A percentile compares a stretch with the other conserved stretches of the same genome.
Conservation (phyloP, 169 alveolate genomes). For the Cryptosporidium viatorum region DNA sequence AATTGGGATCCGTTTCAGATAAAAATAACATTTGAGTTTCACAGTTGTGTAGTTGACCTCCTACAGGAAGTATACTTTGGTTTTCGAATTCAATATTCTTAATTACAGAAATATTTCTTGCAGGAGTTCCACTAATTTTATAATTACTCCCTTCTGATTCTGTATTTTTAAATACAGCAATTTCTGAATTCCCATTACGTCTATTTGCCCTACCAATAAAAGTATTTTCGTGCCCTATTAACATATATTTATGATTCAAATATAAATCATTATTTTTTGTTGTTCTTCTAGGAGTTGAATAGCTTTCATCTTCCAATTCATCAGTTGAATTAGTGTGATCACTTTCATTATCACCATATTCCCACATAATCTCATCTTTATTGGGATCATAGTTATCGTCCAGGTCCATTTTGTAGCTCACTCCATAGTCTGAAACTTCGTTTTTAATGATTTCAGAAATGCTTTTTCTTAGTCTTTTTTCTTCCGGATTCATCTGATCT, state of each 20-base stretch:
- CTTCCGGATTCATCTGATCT: constrained; percentile 72
- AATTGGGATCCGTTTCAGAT: constrained; percentile 76
- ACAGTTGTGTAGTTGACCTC: constrained; percentile 76
- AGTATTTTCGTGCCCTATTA: constrained; percentile 69
- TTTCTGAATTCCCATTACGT: constrained; percentile 39
- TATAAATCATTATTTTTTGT: background rate
- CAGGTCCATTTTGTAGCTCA: constrained; percentile 59
- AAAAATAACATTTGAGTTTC: constrained; percentile 78
- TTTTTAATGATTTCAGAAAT: constrained; percentile 35
- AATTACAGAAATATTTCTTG: constrained; percentile 47
- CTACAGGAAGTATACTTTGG: constrained; percentile 58
- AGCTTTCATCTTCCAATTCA: constrained; percentile 5
- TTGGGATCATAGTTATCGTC: constrained; percentile 33
- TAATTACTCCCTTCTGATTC: constrained; percentile 39
- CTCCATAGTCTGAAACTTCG: constrained; percentile 49
- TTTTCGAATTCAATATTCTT: constrained; percentile 73
- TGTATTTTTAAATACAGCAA: constrained; percentile 58
- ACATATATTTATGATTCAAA: constrained; percentile 74
- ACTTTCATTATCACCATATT: constrained; percentile 1
- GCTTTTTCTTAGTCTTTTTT: constrained; percentile 30
- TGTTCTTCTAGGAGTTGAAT: constrained; percentile 17
- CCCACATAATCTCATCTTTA: constrained; percentile 29
- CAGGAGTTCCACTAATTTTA: constrained; percentile 44
- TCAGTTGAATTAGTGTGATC: background rate
- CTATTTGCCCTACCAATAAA: constrained; percentile 74